Evolutionary conservation across 108 stramenopile species (phyloP).

Genomic region (Nannochloropsis gaditana): DNA sequence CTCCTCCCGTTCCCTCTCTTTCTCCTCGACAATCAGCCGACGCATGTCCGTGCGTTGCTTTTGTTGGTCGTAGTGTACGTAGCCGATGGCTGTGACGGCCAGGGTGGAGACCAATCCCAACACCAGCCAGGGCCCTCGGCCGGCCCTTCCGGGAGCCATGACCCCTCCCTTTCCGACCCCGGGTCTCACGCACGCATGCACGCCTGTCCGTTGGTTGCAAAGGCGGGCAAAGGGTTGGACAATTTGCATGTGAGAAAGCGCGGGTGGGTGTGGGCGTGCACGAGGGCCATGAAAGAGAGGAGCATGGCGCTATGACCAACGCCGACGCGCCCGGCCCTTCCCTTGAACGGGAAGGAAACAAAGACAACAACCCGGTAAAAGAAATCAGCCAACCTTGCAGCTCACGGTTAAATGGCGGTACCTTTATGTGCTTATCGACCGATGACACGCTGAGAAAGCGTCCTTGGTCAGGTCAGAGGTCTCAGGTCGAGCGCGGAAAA

Average conservation of each 20-base stretch:
- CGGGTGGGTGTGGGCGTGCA: not conserved
- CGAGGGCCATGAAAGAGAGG: not conserved
- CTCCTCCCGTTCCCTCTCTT: not conserved
- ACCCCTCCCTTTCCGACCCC: no score
- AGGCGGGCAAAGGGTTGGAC: not conserved
- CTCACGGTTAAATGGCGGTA: no score
- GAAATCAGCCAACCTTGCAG: no score
- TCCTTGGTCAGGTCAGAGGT: no score
- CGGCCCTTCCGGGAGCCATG: not conserved
- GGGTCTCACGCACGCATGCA: no score
- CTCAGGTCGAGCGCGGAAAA: no score
- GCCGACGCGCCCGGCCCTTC: not conserved
- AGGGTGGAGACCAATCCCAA: not conserved
- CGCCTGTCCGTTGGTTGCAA: not conserved
- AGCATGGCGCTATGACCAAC: not conserved
- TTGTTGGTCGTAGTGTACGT: constrained; percentile 20
- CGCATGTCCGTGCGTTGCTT: constrained; percentile 17
- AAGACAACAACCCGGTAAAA: no score
- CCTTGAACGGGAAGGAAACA: no score
- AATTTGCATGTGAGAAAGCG: not conserved
- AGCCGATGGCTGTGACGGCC: not conserved
- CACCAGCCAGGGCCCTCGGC: not conserved
- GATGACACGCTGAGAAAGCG: no score
- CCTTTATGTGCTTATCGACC: no score
- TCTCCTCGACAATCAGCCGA: not conserved